phyloP scores from a whole-genome alignment of 2,329 filamentous ascomycete genomes.

The Chaetothyriales sp. region DNA sequence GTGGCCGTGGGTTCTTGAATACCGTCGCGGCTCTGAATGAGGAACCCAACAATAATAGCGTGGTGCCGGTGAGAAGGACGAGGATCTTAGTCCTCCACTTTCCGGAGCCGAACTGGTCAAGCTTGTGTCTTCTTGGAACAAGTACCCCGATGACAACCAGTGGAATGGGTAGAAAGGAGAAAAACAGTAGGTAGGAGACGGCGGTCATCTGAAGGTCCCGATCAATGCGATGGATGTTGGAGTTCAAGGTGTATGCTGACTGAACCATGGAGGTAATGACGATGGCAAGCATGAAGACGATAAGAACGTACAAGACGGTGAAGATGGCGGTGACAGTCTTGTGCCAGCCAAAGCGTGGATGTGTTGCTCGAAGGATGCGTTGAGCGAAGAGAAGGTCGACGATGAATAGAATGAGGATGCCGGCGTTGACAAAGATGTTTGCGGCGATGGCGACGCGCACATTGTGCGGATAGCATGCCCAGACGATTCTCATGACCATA shows the following conservation, averaged over 20 bases:
- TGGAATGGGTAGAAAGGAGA: slow-evolving; percentile 54
- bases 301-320: slow-evolving; percentile 43
- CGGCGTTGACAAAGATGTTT: slow-evolving; percentile 57
- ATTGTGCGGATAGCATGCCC: slow-evolving; percentile 36
- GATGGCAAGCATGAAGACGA: slow-evolving; percentile 49
- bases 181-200: slow-evolving; percentile 45
- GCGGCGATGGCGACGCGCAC: slow-evolving; percentile 43
- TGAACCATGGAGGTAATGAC: slow-evolving; percentile 53
- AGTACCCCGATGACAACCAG: slow-evolving; percentile 38
- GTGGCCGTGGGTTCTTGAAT: slow-evolving; percentile 39
- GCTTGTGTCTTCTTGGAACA: slow-evolving; percentile 30
- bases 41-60: slow-evolving; percentile 54
- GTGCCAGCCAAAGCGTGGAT: slow-evolving; percentile 59
- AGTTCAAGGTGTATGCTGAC: slow-evolving; percentile 51
- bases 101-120: slow-evolving; percentile 54
- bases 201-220: slow-evolving; percentile 52
- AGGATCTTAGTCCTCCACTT: slow-evolving; percentile 52
- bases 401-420: slow-evolving; percentile 61
- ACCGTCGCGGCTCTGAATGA: slow-evolving; percentile 50
- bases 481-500: slow-evolving; percentile 40
- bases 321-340: slow-evolving; percentile 39
- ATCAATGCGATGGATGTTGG: slow-evolving; percentile 37
- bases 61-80: slow-evolving; percentile 46
- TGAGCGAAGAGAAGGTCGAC: slow-evolving; percentile 67
- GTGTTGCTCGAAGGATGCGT: slow-evolving; percentile 58